These are phyloP conservation scores for Phytophthora pluvialis DNA, from an alignment of 352 stramenopile species.

Conservation along the genomic window DNA sequence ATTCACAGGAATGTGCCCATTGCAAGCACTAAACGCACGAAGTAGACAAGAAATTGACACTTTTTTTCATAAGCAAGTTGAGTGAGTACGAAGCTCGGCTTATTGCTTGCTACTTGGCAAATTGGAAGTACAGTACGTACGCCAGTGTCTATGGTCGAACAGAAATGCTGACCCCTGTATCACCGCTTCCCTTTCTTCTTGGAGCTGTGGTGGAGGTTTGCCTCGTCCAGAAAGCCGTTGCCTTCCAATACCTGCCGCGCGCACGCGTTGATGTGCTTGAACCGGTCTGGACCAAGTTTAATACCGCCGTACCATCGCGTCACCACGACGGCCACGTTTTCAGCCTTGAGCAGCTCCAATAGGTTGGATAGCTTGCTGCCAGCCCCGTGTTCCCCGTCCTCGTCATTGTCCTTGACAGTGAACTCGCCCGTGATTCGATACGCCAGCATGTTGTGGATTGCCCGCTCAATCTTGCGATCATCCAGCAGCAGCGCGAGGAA, in stretches of 20 bases:
- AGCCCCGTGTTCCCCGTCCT: slow-evolving; percentile 84
- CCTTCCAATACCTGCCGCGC: slow-evolving; percentile 81
- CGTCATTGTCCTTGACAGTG: slow-evolving; percentile 86
- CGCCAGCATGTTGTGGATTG: slow-evolving; percentile 90
- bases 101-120: too few species aligned
- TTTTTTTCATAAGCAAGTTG: too few species aligned
- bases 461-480: slow-evolving; percentile 82
- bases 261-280: slow-evolving; percentile 85
- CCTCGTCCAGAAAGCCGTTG: slow-evolving; percentile 55
- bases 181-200: slow-evolving; percentile 67
- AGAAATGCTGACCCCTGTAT: too few species aligned
- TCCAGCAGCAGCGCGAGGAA: slow-evolving; percentile 83
- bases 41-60: slow-evolving; percentile 6
- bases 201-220: slow-evolving; percentile 32
- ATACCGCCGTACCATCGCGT: slow-evolving; percentile 89
- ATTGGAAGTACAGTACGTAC: too few species aligned
- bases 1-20: too few species aligned
- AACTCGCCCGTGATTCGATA: slow-evolving; percentile 83
- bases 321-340: slow-evolving; percentile 87
- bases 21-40: not conserved
- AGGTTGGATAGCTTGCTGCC: slow-evolving; percentile 85
- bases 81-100: too few species aligned
- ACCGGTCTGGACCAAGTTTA: slow-evolving; percentile 82
- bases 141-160: slow-evolving; percentile 9
- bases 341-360: slow-evolving; percentile 77